phyloP scores from a whole-genome alignment of 1,139 yeast genomes.

The Nakaseomyces kungkrabaensis region DNA sequence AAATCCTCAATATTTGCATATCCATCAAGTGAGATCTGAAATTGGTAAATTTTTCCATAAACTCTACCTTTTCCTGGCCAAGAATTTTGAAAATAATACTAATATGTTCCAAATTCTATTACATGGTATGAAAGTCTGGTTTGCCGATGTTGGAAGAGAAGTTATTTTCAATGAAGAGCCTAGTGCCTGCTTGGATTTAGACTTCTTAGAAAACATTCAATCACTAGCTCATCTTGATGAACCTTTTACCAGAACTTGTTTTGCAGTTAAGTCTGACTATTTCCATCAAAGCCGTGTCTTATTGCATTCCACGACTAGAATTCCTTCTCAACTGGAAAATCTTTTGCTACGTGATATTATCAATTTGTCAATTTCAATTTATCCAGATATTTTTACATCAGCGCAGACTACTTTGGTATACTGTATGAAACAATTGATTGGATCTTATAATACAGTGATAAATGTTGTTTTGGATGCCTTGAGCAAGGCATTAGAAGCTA shows the following conservation, averaged over 20 bases:
- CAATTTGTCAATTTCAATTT: constrained; percentile 56
- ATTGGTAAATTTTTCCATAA: constrained; percentile 64
- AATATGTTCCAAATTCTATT: constrained; percentile 56
- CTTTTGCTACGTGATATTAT: constrained; percentile 61
- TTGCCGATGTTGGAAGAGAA: constrained; percentile 75
- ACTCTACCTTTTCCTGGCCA: constrained; percentile 41
- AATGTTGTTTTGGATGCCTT: constrained; percentile 36
- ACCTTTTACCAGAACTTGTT: constrained; percentile 68
- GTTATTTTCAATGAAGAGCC: constrained; percentile 51
- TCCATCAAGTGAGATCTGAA: constrained; percentile 52
- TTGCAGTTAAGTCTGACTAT: constrained; percentile 68
- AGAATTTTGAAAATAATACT: constrained; percentile 56
- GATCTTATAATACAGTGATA: constrained; percentile 50
- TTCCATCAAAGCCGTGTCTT: constrained; percentile 70
- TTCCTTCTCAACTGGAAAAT: constrained; percentile 60
- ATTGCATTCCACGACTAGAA: constrained; percentile 66
- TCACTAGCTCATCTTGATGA: constrained; percentile 39
- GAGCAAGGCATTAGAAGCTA: constrained; percentile 41
- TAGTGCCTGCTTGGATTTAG: constrained; percentile 36
- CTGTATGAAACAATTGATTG: constrained; percentile 63
- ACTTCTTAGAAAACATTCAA: constrained; percentile 39
- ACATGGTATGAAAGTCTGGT: constrained; percentile 67
- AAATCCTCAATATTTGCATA: constrained; percentile 44
- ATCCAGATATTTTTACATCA: constrained; percentile 55
- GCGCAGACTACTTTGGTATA: constrained; percentile 66